Percentiles rank a stretch among this genome's conserved stretches.
Evolutionary conservation across 139 green algal genomes (phyloP).

Genomic region (Chlamydomonas sp.): DNA sequence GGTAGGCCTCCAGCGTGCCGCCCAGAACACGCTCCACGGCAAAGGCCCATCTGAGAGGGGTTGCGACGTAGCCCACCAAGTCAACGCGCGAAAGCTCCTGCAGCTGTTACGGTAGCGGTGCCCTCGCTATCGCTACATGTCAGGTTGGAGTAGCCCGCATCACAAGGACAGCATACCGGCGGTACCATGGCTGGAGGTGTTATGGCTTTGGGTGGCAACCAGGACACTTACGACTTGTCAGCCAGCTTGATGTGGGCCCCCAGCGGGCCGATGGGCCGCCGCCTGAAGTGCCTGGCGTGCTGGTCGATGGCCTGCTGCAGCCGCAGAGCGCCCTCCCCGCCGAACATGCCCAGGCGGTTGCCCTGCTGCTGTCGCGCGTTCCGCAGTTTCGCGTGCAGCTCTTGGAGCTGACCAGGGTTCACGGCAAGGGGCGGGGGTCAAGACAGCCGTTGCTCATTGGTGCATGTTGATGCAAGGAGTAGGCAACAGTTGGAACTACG

Average conservation of each 20-base stretch:
- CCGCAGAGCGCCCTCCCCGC: neutral
- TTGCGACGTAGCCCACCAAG: too few species aligned
- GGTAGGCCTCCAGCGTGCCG: constrained; percentile 20
- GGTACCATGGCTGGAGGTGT: too few species aligned
- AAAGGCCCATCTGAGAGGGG: constrained; percentile 1
- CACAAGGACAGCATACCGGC: too few species aligned
- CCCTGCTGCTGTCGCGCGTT: neutral
- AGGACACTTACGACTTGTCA: constrained; percentile 31
- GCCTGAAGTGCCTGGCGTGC: constrained; percentile 24
- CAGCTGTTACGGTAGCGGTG: too few species aligned
- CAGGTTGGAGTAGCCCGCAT: too few species aligned
- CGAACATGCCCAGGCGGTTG: constrained; percentile 20
- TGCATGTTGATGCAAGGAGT: too few species aligned
- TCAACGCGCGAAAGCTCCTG: too few species aligned
- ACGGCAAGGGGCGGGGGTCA: neutral
- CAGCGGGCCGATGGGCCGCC: constrained; percentile 57
- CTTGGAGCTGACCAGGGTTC: neutral
- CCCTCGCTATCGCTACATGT: too few species aligned
- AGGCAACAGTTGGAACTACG: too few species aligned
- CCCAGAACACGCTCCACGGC: constrained; percentile 33
- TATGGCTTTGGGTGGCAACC: neutral
- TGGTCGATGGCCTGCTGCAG: constrained; percentile 3
- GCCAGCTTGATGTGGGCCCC: constrained; percentile 41
- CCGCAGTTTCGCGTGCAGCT: neutral
- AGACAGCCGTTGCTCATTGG: too few species aligned